A percentile compares a stretch with the other conserved stretches of the same genome.
Conservation (phyloP, 345 rosid genomes). For the Brassica nigra region DNA sequence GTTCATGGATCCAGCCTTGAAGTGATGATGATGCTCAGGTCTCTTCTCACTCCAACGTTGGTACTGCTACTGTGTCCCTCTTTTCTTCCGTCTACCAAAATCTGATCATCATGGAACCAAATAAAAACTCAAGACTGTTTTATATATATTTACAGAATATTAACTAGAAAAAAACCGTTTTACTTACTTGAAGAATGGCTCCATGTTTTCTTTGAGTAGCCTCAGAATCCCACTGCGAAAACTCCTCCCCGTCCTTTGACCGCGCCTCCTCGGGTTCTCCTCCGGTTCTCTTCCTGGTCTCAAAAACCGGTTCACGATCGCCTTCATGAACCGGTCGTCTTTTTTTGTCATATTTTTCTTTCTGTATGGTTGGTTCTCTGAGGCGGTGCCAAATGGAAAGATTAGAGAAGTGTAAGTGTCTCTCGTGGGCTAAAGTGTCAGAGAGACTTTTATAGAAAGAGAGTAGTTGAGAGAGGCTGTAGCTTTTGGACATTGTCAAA, state of each 20-base stretch:
- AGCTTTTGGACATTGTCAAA: constrained; percentile 12
- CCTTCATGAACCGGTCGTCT: constrained; percentile 20
- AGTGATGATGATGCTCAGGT: constrained; percentile 62
- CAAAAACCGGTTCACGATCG: constrained; percentile 26
- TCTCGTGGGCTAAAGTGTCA: neutral
- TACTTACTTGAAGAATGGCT: constrained; percentile 60
- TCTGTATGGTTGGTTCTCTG: neutral
- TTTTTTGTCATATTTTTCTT: neutral
- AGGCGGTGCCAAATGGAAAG: neutral
- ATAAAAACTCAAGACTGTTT: neutral
- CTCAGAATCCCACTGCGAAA: constrained; percentile 58
- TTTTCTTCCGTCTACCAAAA: constrained; percentile 53
- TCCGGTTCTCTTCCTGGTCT: constrained; percentile 25
- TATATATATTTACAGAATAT: neutral
- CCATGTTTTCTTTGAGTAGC: constrained; percentile 54
- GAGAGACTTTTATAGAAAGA: neutral
- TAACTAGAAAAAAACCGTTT: neutral
- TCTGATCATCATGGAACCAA: constrained; percentile 34
- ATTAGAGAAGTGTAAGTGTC: neutral
- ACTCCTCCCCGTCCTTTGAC: constrained; percentile 43
- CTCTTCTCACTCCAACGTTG: constrained; percentile 77
- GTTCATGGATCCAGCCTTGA: constrained; percentile 91
- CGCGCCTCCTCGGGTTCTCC: constrained; percentile 46
- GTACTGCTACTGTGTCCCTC: constrained; percentile 48
- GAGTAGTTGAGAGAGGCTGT: neutral